Evolutionary conservation across 2,329 filamentous ascomycete species (phyloP).

Genomic region (Aspergillus sp.): DNA sequence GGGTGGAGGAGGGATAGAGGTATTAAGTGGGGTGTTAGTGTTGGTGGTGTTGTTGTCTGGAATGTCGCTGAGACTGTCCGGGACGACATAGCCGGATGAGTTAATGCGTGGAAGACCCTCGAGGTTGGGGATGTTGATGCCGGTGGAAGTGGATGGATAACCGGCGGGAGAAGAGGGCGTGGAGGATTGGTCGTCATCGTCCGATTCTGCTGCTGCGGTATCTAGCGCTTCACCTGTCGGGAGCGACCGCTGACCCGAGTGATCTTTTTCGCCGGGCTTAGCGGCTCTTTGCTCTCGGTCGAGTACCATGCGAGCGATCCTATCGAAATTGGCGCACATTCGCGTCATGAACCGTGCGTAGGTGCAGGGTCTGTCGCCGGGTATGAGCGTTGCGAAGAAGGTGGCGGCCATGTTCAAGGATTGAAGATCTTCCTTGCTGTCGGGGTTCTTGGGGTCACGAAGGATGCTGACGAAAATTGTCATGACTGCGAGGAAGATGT

Average conservation of each 20-base stretch:
- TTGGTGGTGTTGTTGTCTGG: neutral
- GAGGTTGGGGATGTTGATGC: conserved; percentile 25
- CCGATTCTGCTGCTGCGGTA: neutral
- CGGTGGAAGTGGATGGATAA: conserved; percentile 5
- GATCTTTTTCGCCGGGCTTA: conserved; percentile 25
- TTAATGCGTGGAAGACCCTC: conserved; percentile 33
- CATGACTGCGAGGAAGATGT: conserved; percentile 86
- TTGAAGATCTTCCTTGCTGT: conserved; percentile 78
- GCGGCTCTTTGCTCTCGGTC: conserved; percentile 80
- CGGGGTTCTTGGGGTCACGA: conserved; percentile 80
- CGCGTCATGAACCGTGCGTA: conserved; percentile 87
- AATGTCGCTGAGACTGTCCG: conserved; percentile 20
- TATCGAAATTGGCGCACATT: conserved; percentile 87
- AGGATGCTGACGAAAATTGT: conserved; percentile 91
- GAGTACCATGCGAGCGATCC: conserved; percentile 81
- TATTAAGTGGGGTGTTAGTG: conserved; percentile 1
- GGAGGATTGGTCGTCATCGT: conserved; percentile 1
- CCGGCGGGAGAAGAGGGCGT: conserved; percentile 8
- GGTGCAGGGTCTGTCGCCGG: conserved; percentile 73
- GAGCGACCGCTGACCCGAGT: neutral
- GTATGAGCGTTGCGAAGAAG: conserved; percentile 81
- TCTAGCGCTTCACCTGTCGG: neutral
- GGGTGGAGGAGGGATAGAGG: neutral
- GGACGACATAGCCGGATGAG: conserved; percentile 34
- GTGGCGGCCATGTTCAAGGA: conserved; percentile 86